Evolutionary conservation across 768 basidiomycete species (phyloP), one percentile per base, ranked within the genome.

Genomic region (Russula sp.): DNA sequence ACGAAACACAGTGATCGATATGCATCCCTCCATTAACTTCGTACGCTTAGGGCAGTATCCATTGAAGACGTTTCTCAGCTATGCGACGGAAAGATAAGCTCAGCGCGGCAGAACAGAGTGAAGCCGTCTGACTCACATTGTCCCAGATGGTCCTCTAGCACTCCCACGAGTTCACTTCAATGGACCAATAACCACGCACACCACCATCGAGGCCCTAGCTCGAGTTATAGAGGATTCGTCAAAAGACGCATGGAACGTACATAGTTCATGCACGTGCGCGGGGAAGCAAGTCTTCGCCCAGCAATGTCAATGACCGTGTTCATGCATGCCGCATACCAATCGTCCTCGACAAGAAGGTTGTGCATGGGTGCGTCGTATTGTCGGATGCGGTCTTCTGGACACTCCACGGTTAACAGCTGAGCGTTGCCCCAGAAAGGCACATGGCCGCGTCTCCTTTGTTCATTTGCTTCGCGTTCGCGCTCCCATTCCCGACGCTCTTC

Each of bases 281-380:
- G 58, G 14, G 53, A 42, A 16, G 32, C 3, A 22, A 55, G 7
- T 4, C 2, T 27, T 59, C 40, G 63, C 22, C 63, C 63, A 8
- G 52, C 53, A 44, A 64, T 55, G 7, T 44, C 3, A 18, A 55
- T 37, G 14, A 39, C 11, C 53, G 49, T 48, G 18, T 55, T 59
- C 63, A 55, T 57, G 55, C 71, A 72, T 56, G 68, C 69, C 44
- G 20, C 61, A 39, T 63, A 40, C 71, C 69, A 70, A 53, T 72
- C 66, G 4, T 71, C 70, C 32, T 66, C 70, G n/a, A 59, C 20
- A 20, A 55, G 63, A 7, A 72, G 58, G 27, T 64, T 66, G 55
- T 64, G 54, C 49, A 72, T 63, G 13, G 63, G 63, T 4, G 70
- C 54, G 22, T 70, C 68, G 22, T 64, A 64, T 5, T n/a, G 58